Base-by-base conservation (phyloP, 2,329 filamentous ascomycete species). In the Fusarium coffeatum region DNA sequence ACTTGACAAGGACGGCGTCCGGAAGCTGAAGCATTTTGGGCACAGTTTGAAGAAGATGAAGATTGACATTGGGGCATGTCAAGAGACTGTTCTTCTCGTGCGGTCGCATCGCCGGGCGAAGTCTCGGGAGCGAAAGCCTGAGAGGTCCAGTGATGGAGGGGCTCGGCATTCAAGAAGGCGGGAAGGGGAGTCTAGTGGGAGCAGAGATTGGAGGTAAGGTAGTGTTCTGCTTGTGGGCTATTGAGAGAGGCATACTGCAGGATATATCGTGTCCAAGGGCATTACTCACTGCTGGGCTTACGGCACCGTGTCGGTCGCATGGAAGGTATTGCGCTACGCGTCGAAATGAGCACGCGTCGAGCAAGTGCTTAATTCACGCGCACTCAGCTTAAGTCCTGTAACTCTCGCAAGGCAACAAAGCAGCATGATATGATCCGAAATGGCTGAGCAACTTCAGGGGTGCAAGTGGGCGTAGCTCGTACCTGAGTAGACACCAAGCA, bases 1-100 rank as follows among this genome's bases (percentile, higher is more conserved):
- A 2, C 55, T 72, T 3, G 72, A 60, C 1, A 37, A 57, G 1
- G 28, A 57, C 4, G 57, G 59, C 7, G 55, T 72, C 0, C 8
- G 37, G 2, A 47, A 57, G 0, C 56, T 69, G 2, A 68, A 61
- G 4, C 69, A 72, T 27, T 69, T 59, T 15, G 69, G 69, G 0
- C 42, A 55, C 3, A 45, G 53, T 8, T 37, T 72, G n/a, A 60
- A 49, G 23, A 50, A 16, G 2, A 9, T 72, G 16, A 55, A 58
- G 13, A 53, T 45, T 9, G 48, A n/a, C 2, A 67, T 70, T 9
- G 32, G 40, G 0, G 13, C 50, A 12, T 59, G 48, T 8, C 51
- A 60, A 7, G 55, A 41, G 6, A 34, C 54, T 3, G 30, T 20
- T 0, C 7, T 20, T 23, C 58, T 27, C 1, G 40, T 60, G 15